Base-by-base conservation (phyloP, 2,329 filamentous ascomycete species). In the Epichloe amarillans region DNA sequence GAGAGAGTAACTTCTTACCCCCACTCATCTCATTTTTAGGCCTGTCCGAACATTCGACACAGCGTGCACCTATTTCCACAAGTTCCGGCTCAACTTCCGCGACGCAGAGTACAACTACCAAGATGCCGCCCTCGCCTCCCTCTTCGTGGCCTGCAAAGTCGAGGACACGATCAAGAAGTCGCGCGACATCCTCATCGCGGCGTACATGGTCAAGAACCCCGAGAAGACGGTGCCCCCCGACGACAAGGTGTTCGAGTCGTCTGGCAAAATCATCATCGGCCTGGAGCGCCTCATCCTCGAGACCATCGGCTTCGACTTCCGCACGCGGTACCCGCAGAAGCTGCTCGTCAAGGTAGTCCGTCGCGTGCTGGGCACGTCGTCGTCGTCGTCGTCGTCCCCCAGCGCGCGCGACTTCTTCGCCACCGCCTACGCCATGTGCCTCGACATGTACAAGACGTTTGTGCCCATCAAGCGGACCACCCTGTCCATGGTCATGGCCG, bases 101-200 rank as follows among this genome's bases (percentile, higher is more conserved):
- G 88, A 90, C 58, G 81, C 74, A 56, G 89, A 95, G 61, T 95
- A 95, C 67, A 86, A 86, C 64, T 89, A 83, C 56, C 69, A 88
- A 66, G 91, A 97, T 64, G 90, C 88, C 2, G 88, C 91, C 0
- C 80, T 93, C 6, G 88, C 93, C 1, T 85, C 88, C 23, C 72
- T 98, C 8, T 91, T 97, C 62, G 86, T 90, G 3, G 90, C 90
- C 2, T 97, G 91, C 74, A 98, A 98, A 71, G 89, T 94, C 44
- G 93, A 98, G 67, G 93, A 98, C 66, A 98, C 93, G 0, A 79
- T 96, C 57, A 98, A 98, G 70, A 97, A 97, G 72, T 95, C 88
- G 3, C 82, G 80, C 52, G 93, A 98, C 56, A 94, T 98, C 54
- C 74, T 97, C 15, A 94, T 88, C 52, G 89, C 90, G 1, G 84